A percentile compares a stretch with the other conserved stretches of the same genome.
Evolutionary conservation across 495 filamentous ascomycete species (phyloP).

Genomic region (Podospora bellae-mahoneyi): DNA sequence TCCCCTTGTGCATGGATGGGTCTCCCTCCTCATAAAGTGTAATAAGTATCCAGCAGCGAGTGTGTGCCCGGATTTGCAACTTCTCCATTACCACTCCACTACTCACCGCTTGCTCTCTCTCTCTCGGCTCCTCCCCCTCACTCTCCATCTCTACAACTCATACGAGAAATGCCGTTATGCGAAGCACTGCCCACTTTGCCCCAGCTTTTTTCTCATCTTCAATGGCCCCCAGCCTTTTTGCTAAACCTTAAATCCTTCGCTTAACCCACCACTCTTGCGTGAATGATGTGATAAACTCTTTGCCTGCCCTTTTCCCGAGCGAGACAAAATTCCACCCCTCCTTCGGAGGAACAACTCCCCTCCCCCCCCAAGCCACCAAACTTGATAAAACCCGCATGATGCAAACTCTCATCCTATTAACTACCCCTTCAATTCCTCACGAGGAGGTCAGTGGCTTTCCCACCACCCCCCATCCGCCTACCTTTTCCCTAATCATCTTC

Average conservation of each 20-base stretch:
- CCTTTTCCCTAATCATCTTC: no score
- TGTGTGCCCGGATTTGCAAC: not conserved
- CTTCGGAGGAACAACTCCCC: not conserved
- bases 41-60: not conserved
- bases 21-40: not conserved
- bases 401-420: not conserved
- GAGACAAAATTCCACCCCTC: not conserved
- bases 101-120: not conserved
- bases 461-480: no score
- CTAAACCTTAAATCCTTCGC: not conserved
- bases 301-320: not conserved
- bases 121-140: no score
- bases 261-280: not conserved
- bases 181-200: no score
- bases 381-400: not conserved
- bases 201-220: no score
- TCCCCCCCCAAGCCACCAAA: not conserved
- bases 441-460: not conserved
- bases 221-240: no score
- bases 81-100: not conserved
- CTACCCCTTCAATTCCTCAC: not conserved
- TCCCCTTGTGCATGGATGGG: not conserved
- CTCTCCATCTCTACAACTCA: no score
- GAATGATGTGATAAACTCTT: not conserved
- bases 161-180: not conserved